Base-by-base conservation (phyloP, 768 basidiomycete genomes). In the Suillus ampliporus region DNA sequence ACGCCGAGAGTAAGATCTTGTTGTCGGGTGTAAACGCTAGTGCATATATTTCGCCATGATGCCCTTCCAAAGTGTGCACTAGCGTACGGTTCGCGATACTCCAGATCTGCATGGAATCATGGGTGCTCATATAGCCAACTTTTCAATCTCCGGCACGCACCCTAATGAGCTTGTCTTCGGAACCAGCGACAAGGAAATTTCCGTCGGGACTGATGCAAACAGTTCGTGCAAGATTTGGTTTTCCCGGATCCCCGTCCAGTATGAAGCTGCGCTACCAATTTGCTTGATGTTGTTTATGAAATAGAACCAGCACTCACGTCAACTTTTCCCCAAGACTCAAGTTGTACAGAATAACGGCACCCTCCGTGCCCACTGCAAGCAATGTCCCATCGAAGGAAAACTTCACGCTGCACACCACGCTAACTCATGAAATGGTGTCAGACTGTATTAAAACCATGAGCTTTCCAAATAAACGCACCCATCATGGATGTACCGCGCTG, bases 381-480 rank as follows among this genome's bases (percentile, higher is more conserved):
- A 83, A 89, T 74, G 92, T 94, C 31, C 96, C 94, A 75, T 99
- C 95, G 15, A 94, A 92, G 57, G 94, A 97, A 78, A 97, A 97
- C 63, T 91, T 86, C 31, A 97, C 95, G 71, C 95, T 97, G 69
- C 96, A 93, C 10, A 91, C 90, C 26, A 91, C 90, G 63, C 90
- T 90, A 65, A 62, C 26, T 15, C 35, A 53, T 28, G 31, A 50
- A 58, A 23, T 31, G 17, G 28, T 26, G 19, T 56, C 37, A 56
- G 54, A 40, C 40, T 35, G 60, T 26, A 23, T 34, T 35, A 26
- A 61, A 44, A n/a, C 17, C 19, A 61, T 31, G 19, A 46, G 58
- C 21, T 23, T 41, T 56, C 61, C 38, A 40, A 56, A 59, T 10
- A 40, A 28, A 56, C 54, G 38, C 54, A 56, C 54, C 54, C 34